A percentile compares a stretch with the other conserved stretches of the same genome.
phyloP scores from a whole-genome alignment of 176 grass and related monocot genomes.

The Oryza glumipatula region DNA sequence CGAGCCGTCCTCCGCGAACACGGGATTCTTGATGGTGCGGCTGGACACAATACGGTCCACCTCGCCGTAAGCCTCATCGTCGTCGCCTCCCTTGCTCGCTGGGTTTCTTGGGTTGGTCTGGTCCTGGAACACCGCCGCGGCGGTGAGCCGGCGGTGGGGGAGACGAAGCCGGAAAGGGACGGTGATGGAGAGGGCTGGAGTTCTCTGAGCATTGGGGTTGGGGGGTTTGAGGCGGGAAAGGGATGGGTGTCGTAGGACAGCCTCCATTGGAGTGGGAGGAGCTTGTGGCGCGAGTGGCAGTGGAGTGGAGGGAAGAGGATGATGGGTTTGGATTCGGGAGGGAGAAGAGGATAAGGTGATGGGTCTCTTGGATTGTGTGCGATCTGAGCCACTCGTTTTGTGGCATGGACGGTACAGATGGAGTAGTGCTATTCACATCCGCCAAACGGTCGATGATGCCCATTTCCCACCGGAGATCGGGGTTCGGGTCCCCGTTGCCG shows the following conservation, averaged over 20 bases:
- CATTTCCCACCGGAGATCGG: too few species aligned
- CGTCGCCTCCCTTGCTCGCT: slow-evolving; percentile 11
- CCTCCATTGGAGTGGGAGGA: slow-evolving; percentile 58
- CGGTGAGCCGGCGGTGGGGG: slow-evolving; percentile 33
- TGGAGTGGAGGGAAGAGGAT: slow-evolving; percentile 16
- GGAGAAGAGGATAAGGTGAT: slow-evolving; percentile 49
- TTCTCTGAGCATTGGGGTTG: slow-evolving; percentile 24
- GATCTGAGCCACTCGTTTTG: not conserved
- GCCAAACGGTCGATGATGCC: too few species aligned
- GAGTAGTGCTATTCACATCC: not conserved
- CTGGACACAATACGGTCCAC: slow-evolving; percentile 80
- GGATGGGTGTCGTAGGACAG: slow-evolving; percentile 73
- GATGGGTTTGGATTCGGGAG: not conserved
- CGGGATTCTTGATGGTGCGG: slow-evolving; percentile 60
- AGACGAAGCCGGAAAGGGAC: not conserved
- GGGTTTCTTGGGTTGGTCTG: slow-evolving; percentile 46
- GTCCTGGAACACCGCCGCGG: slow-evolving; percentile 65
- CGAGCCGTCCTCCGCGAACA: slow-evolving; percentile 72
- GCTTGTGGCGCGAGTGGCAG: not conserved
- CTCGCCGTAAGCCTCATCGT: slow-evolving; percentile 75
- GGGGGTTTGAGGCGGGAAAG: slow-evolving; percentile 71
- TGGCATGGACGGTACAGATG: slow-evolving; percentile 11
- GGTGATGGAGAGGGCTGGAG: not conserved
- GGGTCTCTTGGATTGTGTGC: slow-evolving; percentile 28
- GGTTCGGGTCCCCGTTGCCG: too few species aligned